These are phyloP conservation scores for Termitomyces sp. DNA, from an alignment of 768 basidiomycete genomes.

Conservation along the genomic window DNA sequence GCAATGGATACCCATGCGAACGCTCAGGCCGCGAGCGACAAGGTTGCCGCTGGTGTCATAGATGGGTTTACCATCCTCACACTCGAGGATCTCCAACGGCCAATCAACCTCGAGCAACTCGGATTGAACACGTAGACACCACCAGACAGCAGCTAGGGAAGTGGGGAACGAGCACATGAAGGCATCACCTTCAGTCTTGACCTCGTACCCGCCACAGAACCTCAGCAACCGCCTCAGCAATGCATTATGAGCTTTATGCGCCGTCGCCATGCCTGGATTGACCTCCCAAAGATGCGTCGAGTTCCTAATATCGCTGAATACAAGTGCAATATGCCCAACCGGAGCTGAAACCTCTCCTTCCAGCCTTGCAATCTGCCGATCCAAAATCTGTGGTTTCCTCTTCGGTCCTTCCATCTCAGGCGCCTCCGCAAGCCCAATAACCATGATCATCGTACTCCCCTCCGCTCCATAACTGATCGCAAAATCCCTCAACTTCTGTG, in stretches of 20 bases:
- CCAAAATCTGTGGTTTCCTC: constrained; percentile 46
- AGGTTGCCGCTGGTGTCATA: constrained; percentile 58
- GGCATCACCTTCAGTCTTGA: constrained; percentile 98
- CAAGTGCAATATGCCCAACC: constrained; percentile 81
- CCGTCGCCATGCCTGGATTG: constrained; percentile 91
- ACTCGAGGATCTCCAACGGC: constrained; percentile 92
- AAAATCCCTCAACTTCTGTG: constrained; percentile 94
- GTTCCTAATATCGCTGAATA: constrained; percentile 97
- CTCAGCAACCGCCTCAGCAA: constrained; percentile 82
- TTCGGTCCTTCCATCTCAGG: constrained; percentile 44
- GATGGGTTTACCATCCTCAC: constrained; percentile 83
- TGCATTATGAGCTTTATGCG: constrained; percentile 86
- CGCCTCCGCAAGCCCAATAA: constrained; percentile 76
- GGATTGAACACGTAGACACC: constrained; percentile 83
- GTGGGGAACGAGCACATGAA: constrained; percentile 99
- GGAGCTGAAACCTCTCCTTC: constrained; percentile 81
- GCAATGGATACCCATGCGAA: constrained; percentile 97
- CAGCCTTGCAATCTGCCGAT: constrained; percentile 57
- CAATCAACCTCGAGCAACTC: constrained; percentile 78
- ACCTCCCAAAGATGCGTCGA: constrained; percentile 96
- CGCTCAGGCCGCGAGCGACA: constrained; percentile 83
- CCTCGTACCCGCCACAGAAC: constrained; percentile 93
- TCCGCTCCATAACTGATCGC: constrained; percentile 95
- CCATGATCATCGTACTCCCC: constrained; percentile 97
- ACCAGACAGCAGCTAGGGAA: constrained; percentile 80